phyloP scores from a whole-genome alignment of 2,329 filamentous ascomycete genomes.

The Monosporascus sp. region DNA sequence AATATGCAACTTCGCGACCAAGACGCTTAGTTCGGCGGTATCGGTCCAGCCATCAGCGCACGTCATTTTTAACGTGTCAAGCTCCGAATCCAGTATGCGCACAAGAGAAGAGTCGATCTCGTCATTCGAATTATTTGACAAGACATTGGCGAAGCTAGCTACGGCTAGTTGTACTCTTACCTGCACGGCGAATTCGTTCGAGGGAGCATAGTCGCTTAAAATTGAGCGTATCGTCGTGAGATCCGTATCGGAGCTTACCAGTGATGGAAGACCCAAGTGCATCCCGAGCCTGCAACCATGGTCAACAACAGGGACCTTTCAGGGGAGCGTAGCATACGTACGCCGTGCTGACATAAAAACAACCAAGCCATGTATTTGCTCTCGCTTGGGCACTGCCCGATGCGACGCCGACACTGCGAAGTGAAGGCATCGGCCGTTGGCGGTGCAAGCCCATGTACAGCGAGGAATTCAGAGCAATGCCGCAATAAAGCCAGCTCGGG shows the following conservation, averaged over 20 bases:
- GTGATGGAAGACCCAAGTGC: conserved; percentile 23
- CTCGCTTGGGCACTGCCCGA: conserved; percentile 16
- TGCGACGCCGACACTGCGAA: conserved; percentile 10
- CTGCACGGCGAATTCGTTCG: conserved; percentile 19
- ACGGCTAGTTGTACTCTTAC: conserved; percentile 21
- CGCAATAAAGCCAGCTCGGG: conserved; percentile 27
- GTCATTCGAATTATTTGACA: conserved; percentile 20
- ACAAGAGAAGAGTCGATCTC: conserved; percentile 23
- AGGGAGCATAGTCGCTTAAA: conserved; percentile 15
- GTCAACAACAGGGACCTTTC: background rate
- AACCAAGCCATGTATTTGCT: conserved; percentile 25
- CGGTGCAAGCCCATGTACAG: conserved; percentile 24
- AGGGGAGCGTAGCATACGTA: conserved; percentile 9
- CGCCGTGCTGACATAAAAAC: conserved; percentile 25
- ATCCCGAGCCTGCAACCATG: conserved; percentile 19
- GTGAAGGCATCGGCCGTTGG: conserved; percentile 12
- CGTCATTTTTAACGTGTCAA: conserved; percentile 17
- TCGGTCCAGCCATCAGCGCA: conserved; percentile 20
- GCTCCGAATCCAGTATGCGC: conserved; percentile 24
- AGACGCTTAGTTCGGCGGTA: conserved; percentile 17
- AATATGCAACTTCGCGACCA: conserved; percentile 24
- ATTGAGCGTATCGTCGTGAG: conserved; percentile 17
- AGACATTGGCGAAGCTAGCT: conserved; percentile 21
- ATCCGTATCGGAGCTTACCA: conserved; percentile 22
- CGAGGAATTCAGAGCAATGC: conserved; percentile 25